Evolutionary conservation across 148 eudicot species (phyloP).

Genomic region (Nepenthes mirabilis): DNA sequence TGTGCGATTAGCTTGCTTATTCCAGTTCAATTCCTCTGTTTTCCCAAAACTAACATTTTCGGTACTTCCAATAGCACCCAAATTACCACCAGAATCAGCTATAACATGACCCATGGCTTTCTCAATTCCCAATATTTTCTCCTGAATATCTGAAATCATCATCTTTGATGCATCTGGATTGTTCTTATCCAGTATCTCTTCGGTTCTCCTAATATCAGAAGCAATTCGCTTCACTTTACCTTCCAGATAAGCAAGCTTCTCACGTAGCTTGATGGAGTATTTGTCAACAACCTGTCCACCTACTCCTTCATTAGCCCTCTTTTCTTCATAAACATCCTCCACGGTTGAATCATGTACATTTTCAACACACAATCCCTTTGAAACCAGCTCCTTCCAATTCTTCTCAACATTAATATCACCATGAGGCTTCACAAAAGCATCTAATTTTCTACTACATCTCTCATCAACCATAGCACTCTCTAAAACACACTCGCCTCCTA

Average conservation of each 20-base stretch:
- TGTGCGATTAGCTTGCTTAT: conserved; percentile 10
- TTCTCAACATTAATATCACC: conserved; percentile 4
- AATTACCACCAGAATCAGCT: conserved; percentile 15
- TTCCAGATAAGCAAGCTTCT: conserved; percentile 78
- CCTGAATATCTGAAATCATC: conserved; percentile 73
- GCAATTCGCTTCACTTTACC: conserved; percentile 86
- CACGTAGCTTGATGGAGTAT: conserved; percentile 64
- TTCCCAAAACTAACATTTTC: conserved; percentile 6
- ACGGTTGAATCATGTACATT: conserved; percentile 9
- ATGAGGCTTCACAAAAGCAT: conserved; percentile 3
- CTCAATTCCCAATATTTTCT: conserved; percentile 76
- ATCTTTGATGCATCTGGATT: conserved; percentile 65
- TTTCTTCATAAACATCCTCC: conserved; percentile 16
- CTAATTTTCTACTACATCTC: not conserved
- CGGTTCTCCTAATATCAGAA: conserved; percentile 78
- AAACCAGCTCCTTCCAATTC: conserved; percentile 5
- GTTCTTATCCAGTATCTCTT: conserved; percentile 77
- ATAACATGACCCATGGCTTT: conserved; percentile 63
- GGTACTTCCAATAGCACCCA: conserved; percentile 4
- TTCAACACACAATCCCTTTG: conserved; percentile 16
- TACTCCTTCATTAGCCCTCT: conserved; percentile 15
- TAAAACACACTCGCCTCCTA: conserved; percentile 5
- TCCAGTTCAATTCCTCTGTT: conserved; percentile 4
- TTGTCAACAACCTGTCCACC: conserved; percentile 25
- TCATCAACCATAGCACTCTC: not conserved